Percentiles rank a stretch among this genome's conserved stretches.
Conservation (phyloP, 2,329 filamentous ascomycete species). For the Curvularia verruculosa region DNA sequence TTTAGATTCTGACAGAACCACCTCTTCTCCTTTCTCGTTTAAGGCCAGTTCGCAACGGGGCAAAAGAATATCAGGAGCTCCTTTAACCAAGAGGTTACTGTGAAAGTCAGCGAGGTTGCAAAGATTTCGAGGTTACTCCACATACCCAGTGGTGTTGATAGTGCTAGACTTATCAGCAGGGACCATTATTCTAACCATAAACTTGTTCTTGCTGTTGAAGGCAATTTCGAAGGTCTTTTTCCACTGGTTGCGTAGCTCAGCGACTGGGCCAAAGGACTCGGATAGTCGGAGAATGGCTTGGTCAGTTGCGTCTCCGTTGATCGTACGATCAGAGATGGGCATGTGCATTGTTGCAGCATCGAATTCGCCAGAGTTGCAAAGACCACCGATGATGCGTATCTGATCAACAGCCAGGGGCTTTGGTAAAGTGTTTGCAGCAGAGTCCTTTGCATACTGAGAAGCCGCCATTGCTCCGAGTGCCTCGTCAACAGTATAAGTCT, state of each 20-base stretch:
- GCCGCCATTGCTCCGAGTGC: slow-evolving; percentile 50
- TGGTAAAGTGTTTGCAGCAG: slow-evolving; percentile 46
- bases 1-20: slow-evolving; percentile 55
- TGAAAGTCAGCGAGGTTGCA: slow-evolving; percentile 10
- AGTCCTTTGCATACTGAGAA: slow-evolving; percentile 16
- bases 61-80: slow-evolving; percentile 76
- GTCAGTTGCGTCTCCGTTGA: slow-evolving; percentile 79
- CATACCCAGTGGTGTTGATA: slow-evolving; percentile 29
- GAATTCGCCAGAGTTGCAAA: slow-evolving; percentile 79
- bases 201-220: slow-evolving; percentile 86
- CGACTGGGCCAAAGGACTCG: slow-evolving; percentile 66
- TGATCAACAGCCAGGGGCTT: slow-evolving; percentile 53
- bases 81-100: slow-evolving; percentile 73
- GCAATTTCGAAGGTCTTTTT: slow-evolving; percentile 65
- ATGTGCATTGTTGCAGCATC: slow-evolving; percentile 67
- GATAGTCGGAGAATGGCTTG: slow-evolving; percentile 75
- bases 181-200: slow-evolving; percentile 71
- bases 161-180: slow-evolving; percentile 40
- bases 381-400: slow-evolving; percentile 65
- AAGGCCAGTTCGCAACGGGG: slow-evolving; percentile 65
- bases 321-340: slow-evolving; percentile 65
- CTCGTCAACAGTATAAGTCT: slow-evolving; percentile 58
- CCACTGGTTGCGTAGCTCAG: slow-evolving; percentile 67
- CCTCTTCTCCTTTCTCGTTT: slow-evolving; percentile 60
- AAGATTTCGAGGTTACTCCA: background rate